phyloP scores from a whole-genome alignment of 306 rosid species.

The Urtica urens region DNA sequence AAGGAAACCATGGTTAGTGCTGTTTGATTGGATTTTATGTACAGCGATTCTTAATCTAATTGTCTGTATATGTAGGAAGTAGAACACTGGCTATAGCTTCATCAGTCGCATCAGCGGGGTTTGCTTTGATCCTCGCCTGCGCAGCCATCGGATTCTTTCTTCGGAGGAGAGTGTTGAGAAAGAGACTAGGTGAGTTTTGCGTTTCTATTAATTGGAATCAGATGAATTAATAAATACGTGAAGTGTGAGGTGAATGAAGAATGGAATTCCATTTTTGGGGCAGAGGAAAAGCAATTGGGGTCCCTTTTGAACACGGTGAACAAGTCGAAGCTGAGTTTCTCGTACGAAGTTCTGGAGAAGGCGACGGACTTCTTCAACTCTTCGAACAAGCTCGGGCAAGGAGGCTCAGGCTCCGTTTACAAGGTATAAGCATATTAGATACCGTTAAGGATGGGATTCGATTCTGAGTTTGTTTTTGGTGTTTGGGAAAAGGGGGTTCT shows the following conservation, averaged over 20 bases:
- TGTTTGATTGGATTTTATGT: not conserved
- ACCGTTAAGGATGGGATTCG: too few species aligned
- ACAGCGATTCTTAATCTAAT: not conserved
- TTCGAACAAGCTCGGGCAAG: slow-evolving; percentile 64
- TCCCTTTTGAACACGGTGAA: slow-evolving; percentile 31
- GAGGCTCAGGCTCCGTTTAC: slow-evolving; percentile 75
- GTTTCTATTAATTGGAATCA: not conserved
- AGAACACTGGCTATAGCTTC: slow-evolving; percentile 19
- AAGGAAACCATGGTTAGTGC: slow-evolving; percentile 27
- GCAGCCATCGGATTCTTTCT: slow-evolving; percentile 30
- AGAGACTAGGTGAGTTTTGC: slow-evolving; percentile 33
- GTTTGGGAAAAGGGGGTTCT: slow-evolving; percentile 23
- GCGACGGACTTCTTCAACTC: slow-evolving; percentile 52
- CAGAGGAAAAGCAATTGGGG: slow-evolving; percentile 55
- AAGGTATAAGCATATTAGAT: slow-evolving; percentile 27
- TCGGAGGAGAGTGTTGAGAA: slow-evolving; percentile 32
- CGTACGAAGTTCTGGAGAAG: slow-evolving; percentile 58
- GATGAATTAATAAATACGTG: too few species aligned
- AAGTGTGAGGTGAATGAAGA: too few species aligned
- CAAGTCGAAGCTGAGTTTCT: slow-evolving; percentile 42
- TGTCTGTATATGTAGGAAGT: slow-evolving; percentile 13
- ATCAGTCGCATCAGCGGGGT: slow-evolving; percentile 27
- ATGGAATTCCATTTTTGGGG: too few species aligned
- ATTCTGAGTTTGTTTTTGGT: not conserved
- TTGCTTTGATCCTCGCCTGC: slow-evolving; percentile 34